Evolutionary conservation across 2,329 filamentous ascomycete species (phyloP), one percentile per base, ranked within the genome.

Genomic region (Colletotrichum incanum): DNA sequence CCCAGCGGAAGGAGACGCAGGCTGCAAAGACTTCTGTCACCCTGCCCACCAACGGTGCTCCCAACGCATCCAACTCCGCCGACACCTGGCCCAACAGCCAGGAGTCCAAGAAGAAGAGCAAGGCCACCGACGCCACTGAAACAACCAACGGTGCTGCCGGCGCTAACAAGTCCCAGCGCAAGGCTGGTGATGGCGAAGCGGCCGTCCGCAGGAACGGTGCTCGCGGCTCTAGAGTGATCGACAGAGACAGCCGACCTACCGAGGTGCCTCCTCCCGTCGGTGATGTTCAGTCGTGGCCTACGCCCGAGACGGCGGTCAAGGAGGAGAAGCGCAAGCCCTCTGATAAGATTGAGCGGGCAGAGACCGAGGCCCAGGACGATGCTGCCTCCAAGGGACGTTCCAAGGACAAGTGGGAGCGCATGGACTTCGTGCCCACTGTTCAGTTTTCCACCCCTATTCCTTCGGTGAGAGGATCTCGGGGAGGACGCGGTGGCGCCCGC

Each of bases 221-320:
- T 5, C 84, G 88, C 58, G 87, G 87, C 11, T 82, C 82, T 67
- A 84, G 87, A 71, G 74, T 78, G 23, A 77, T 79, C 3, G 87
- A 88, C 26, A 88, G 84, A 74, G 71, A 73, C 34, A 54, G 43
- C 62, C 67, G 71, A 16, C 23, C 58, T 41, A 71, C 61, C 23
- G 83, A 82, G 31, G 74, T 82, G 2, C 79, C 85, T 5, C 93
- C 93, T 34, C 88, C 93, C 2, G 92, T 94, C 58, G 91, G 89
- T 71, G 95, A 98, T 81, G 88, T 94, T 61, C 86, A 90, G 65
- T 91, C 91, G 26, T 99, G 96, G 96, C 96, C 96, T 20, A 98
- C 96, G 3, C 95, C 95, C 0, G 94, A 98, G 76, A 90, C 92
- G 64, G 91, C 92, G 61, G 82, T 82, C 56, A 85, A 87, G 74